Evolutionary conservation across 345 rosid species (phyloP).

Genomic region (Corchorus capsularis): DNA sequence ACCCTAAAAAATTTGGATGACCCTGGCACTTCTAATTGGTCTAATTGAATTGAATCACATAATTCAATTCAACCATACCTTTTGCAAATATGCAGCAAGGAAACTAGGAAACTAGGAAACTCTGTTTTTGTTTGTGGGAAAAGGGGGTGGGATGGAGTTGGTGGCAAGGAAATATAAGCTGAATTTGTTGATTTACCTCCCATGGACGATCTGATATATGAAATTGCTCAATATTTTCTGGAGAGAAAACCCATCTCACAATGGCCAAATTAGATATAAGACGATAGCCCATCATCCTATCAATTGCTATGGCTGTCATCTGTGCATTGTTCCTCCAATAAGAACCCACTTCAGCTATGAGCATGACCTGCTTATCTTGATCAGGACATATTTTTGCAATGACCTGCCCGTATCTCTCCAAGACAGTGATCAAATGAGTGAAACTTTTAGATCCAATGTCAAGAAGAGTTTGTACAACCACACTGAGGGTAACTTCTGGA

Average conservation of each 20-base stretch:
- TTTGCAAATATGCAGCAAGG: background rate
- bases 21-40: background rate
- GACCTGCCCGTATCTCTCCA: slow-evolving; percentile 96
- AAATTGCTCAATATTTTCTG: slow-evolving; percentile 73
- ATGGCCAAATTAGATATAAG: slow-evolving; percentile 93
- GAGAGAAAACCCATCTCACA: slow-evolving; percentile 92
- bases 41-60: background rate
- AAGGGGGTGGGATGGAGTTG: background rate
- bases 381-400: slow-evolving; percentile 75
- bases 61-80: slow-evolving; percentile 6
- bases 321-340: slow-evolving; percentile 88
- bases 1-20: background rate
- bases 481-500: slow-evolving; percentile 59
- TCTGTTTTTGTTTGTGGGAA: background rate
- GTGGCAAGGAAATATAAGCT: slow-evolving; percentile 5
- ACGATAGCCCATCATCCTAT: slow-evolving; percentile 99
- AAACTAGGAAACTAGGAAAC: background rate
- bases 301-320: slow-evolving; percentile 86
- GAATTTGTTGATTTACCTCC: slow-evolving; percentile 61
- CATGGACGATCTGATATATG: slow-evolving; percentile 86
- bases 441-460: slow-evolving; percentile 98
- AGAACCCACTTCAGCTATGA: slow-evolving; percentile 77
- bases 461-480: slow-evolving; percentile 86
- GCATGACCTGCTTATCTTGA: slow-evolving; percentile 72
- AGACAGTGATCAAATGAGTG: slow-evolving; percentile 88